Percentiles rank a stretch among this genome's conserved stretches.
Conservation (phyloP, 257 asterid genomes). For the Parsonsia alboflavescens region DNA sequence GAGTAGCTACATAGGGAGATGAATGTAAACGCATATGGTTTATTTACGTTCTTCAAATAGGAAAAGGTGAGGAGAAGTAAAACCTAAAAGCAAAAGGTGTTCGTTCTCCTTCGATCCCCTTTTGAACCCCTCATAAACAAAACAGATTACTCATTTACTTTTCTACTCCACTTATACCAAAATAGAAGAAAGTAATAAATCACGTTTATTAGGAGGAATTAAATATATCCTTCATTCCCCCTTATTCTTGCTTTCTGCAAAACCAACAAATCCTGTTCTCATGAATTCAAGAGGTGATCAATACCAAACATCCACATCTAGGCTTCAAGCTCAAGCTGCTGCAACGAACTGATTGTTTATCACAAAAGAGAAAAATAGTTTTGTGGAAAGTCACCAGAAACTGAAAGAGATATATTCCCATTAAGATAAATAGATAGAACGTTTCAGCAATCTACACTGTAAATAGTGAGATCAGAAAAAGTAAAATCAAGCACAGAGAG, state of each 20-base stretch:
- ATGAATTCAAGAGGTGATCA: not conserved
- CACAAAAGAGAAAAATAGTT: not conserved
- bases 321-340: not conserved
- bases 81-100: too few relatives aligned
- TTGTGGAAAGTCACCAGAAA: not conserved
- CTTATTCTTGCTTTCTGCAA: not conserved
- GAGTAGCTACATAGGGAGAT: too few relatives aligned
- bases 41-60: too few relatives aligned
- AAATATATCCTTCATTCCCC: not conserved
- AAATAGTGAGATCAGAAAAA: not conserved
- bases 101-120: too few relatives aligned
- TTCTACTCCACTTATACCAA: not conserved
- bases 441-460: not conserved
- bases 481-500: not conserved
- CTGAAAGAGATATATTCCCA: not conserved
- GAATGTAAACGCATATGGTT: too few relatives aligned
- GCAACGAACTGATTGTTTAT: not conserved
- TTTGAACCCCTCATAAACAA: too few relatives aligned
- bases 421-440: not conserved
- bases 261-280: not conserved
- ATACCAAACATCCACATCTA: not conserved
- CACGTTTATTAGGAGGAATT: too few relatives aligned
- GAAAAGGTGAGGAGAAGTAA: too few relatives aligned
- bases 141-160: not conserved
- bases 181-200: too few relatives aligned